Percentiles rank a stretch among this genome's conserved stretches.
phyloP scores from a whole-genome alignment of 768 basidiomycete genomes.

The Russula sp. region DNA sequence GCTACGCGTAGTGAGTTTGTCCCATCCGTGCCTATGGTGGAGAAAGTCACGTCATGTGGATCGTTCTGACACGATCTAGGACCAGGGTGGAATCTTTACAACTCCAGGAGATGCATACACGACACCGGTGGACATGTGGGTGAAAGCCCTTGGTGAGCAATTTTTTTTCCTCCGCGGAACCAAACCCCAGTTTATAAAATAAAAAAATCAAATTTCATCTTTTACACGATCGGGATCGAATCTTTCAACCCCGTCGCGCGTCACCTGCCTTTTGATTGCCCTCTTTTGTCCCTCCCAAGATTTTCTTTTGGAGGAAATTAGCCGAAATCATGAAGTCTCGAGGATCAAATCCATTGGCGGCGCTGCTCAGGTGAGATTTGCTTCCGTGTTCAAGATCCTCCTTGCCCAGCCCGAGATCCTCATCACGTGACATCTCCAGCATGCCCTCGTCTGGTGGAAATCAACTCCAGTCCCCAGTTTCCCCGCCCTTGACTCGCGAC shows the following conservation, averaged over 20 bases:
- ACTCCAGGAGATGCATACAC: conserved; percentile 84
- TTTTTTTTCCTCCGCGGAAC: conserved; percentile 32
- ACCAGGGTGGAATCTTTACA: conserved; percentile 87
- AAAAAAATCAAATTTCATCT: conserved; percentile 62
- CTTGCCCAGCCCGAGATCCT: conserved; percentile 17
- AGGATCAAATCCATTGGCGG: conserved; percentile 76
- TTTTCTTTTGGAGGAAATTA: conserved; percentile 69
- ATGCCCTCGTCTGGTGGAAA: conserved; percentile 87
- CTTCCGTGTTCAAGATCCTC: conserved; percentile 17
- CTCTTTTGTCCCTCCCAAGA: conserved; percentile 44
- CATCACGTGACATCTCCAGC: conserved; percentile 37
- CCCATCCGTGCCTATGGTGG: neutral
- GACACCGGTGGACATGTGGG: conserved; percentile 89
- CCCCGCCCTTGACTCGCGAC: conserved; percentile 66
- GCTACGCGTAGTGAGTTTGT: neutral
- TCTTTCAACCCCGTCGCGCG: neutral
- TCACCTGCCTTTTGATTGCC: conserved; percentile 2
- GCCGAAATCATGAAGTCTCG: conserved; percentile 63
- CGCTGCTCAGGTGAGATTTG: conserved; percentile 56
- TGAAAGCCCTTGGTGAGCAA: conserved; percentile 74
- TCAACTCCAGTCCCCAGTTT: conserved; percentile 70
- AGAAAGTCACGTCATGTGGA: neutral
- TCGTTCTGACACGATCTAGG: conserved; percentile 41
- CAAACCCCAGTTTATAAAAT: conserved; percentile 17
- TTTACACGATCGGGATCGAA: conserved; percentile 25